These are phyloP conservation scores for Lodderomyces oxycetoniae DNA, from an alignment of 1,139 yeast species.

Conservation along the genomic window DNA sequence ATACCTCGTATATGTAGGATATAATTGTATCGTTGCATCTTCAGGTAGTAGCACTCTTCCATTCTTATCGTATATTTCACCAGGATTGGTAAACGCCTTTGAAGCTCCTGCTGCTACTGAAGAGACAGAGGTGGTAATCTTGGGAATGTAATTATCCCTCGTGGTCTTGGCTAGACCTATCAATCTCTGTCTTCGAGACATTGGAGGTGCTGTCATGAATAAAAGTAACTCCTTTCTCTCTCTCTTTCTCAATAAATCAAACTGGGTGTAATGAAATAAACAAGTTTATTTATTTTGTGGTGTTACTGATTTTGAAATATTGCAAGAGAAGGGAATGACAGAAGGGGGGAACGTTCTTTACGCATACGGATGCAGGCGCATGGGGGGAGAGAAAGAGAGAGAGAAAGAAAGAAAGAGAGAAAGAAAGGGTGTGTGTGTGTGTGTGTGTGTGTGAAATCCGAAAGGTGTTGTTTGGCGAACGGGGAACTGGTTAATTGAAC, in stretches of 20 bases:
- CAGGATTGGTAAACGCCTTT: conserved; percentile 27
- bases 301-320: too few species aligned
- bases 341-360: too few species aligned
- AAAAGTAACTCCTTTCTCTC: too few species aligned
- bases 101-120: conserved; percentile 49
- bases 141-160: conserved; percentile 55
- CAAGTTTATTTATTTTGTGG: too few species aligned
- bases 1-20: conserved; percentile 61
- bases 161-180: conserved; percentile 52
- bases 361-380: not conserved
- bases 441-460: too few species aligned
- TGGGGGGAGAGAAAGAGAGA: not conserved
- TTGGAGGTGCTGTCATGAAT: conserved; percentile 5
- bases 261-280: too few species aligned
- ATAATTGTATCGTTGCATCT: conserved; percentile 39
- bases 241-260: too few species aligned
- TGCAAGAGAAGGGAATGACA: too few species aligned
- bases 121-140: conserved; percentile 43
- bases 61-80: conserved; percentile 27
- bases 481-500: too few species aligned
- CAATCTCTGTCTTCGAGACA: conserved; percentile 33
- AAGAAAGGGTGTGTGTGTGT: too few species aligned
- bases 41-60: conserved; percentile 35
- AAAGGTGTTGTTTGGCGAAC: too few species aligned
- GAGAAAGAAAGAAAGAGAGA: not conserved